A percentile compares a stretch with the other conserved stretches of the same genome.
Evolutionary conservation across 2,329 filamentous ascomycete species (phyloP).

Genomic region (Trichoderma koningiopsis): DNA sequence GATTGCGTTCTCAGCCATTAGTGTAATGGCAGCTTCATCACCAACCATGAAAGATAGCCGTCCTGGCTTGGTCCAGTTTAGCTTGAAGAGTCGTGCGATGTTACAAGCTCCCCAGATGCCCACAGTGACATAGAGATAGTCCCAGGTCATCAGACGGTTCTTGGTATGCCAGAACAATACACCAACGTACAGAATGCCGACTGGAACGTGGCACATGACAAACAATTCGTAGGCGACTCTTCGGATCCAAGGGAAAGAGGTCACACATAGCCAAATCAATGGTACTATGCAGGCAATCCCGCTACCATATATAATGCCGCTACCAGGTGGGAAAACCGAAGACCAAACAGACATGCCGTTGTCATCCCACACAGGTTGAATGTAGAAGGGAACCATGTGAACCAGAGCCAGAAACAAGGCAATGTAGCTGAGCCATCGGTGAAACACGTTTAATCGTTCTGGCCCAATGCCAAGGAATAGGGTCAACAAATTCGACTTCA

Average conservation of each 20-base stretch:
- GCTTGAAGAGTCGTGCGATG: constrained; percentile 72
- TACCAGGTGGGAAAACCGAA: constrained; percentile 65
- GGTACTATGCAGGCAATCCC: constrained; percentile 82
- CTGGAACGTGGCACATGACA: constrained; percentile 77
- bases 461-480: constrained; percentile 87
- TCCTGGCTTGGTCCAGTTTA: constrained; percentile 87
- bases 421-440: constrained; percentile 88
- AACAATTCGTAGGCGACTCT: constrained; percentile 84
- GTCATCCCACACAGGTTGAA: constrained; percentile 84
- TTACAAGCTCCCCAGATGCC: constrained; percentile 80
- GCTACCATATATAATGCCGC: constrained; percentile 78
- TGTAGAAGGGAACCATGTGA: constrained; percentile 85
- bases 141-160: constrained; percentile 88
- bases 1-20: constrained; percentile 91
- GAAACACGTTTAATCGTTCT: constrained; percentile 87
- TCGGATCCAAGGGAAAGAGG: constrained; percentile 78
- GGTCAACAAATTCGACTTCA: constrained; percentile 86
- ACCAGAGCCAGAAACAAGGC: constrained; percentile 80
- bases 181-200: constrained; percentile 76
- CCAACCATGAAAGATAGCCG: constrained; percentile 81
- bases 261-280: constrained; percentile 78
- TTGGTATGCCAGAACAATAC: constrained; percentile 95
- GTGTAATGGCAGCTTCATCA: constrained; percentile 85
- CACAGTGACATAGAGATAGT: constrained; percentile 80
- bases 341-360: constrained; percentile 71